Conservation (phyloP, 164 flowering plant species). For the Magnolia sinica region DNA sequence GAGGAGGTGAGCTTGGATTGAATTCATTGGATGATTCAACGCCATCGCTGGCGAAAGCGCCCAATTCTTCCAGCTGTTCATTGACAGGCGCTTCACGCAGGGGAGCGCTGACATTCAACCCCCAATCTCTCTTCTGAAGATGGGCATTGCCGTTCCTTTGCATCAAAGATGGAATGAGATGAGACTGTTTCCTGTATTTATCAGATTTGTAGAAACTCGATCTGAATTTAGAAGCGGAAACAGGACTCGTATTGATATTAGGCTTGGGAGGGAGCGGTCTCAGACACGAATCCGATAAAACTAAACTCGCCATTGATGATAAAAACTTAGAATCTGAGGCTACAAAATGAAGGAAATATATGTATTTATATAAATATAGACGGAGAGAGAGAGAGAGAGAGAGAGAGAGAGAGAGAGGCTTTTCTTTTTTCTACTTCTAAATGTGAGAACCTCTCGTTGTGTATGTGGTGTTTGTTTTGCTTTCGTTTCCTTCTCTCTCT, state of each 20-base stretch:
- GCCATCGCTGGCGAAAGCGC: background rate
- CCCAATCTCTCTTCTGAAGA: conserved; percentile 20
- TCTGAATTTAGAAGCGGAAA: conserved; percentile 3
- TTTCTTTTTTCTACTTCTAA: background rate
- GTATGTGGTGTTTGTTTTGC: conserved; percentile 1
- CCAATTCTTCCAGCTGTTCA: conserved; percentile 12
- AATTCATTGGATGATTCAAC: conserved; percentile 21
- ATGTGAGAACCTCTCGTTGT: background rate
- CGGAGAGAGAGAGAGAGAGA: background rate
- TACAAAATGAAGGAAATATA: background rate
- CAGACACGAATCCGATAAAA: conserved; percentile 37
- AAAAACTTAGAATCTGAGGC: background rate
- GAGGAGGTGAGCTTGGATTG: conserved; percentile 67
- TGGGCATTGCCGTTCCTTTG: conserved; percentile 19
- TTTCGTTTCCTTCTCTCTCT: background rate
- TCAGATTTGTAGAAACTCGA: background rate
- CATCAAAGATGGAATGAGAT: background rate
- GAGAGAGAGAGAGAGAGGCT: background rate
- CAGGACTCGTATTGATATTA: background rate
- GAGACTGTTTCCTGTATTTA: conserved; percentile 41
- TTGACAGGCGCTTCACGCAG: conserved; percentile 13
- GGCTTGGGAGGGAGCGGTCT: conserved; percentile 27
- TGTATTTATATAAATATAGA: background rate
- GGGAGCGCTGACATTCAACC: conserved; percentile 29
- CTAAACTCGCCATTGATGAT: conserved; percentile 6